phyloP scores from a whole-genome alignment of 805 yeast species.

The Lipomyces orientalis region DNA sequence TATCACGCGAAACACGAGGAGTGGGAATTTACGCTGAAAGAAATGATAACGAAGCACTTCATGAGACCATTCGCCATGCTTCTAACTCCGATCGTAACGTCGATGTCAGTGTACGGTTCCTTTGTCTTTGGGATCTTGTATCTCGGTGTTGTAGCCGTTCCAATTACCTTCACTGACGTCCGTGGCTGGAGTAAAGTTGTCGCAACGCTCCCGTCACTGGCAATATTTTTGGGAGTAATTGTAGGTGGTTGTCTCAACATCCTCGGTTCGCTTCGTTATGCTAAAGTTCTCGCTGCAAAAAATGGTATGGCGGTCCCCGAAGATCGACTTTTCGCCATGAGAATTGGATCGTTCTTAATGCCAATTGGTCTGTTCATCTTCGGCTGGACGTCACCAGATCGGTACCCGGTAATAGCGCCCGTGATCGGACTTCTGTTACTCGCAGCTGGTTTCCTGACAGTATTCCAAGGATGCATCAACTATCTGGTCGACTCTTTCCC shows the following conservation, averaged over 20 bases:
- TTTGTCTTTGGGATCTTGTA: conserved; percentile 55
- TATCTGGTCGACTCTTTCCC: conserved; percentile 67
- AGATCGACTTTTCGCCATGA: conserved; percentile 62
- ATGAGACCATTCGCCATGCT: conserved; percentile 81
- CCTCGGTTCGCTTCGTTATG: conserved; percentile 42
- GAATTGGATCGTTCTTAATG: conserved; percentile 49
- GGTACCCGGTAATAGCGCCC: conserved; percentile 61
- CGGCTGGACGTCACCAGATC: conserved; percentile 63
- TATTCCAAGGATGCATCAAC: conserved; percentile 65
- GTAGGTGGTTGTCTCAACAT: conserved; percentile 46
- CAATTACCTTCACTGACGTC: conserved; percentile 45
- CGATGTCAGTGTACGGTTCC: conserved; percentile 51
- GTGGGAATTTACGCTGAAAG: conserved; percentile 68
- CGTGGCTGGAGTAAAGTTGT: conserved; percentile 46
- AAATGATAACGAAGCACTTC: conserved; percentile 73
- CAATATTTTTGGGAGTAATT: conserved; percentile 45
- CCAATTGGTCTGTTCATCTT: conserved; percentile 63
- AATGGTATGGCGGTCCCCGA: conserved; percentile 63
- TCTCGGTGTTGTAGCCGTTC: conserved; percentile 51
- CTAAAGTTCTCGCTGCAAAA: conserved; percentile 40
- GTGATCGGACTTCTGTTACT: conserved; percentile 60
- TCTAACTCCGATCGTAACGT: conserved; percentile 54
- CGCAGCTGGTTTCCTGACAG: conserved; percentile 59
- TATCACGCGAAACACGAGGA: conserved; percentile 95
- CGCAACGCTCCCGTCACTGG: conserved; percentile 45